Conservation (phyloP, 805 yeast species). For the Ogataea sp. region DNA sequence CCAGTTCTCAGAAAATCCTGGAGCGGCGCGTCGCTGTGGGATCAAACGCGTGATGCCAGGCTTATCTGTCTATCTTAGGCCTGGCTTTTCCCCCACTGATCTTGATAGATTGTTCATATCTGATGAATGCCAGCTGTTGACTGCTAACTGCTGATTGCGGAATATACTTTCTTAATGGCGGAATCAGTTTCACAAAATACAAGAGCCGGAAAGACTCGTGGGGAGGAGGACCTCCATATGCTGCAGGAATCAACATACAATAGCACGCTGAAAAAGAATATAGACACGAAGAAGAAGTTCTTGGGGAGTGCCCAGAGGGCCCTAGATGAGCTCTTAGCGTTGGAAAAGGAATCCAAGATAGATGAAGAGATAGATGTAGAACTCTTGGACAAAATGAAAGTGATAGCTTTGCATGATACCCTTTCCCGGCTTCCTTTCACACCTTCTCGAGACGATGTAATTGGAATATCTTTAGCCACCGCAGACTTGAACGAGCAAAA, state of each 20-base stretch:
- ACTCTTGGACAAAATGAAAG: constrained; percentile 3
- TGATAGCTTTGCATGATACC: constrained; percentile 16
- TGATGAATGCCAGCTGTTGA: too few relatives aligned
- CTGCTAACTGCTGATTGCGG: too few relatives aligned
- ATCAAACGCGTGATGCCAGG: too few relatives aligned
- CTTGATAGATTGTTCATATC: too few relatives aligned
- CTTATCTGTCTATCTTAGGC: too few relatives aligned
- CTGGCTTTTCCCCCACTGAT: too few relatives aligned
- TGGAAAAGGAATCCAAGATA: not conserved
- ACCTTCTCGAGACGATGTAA: constrained; percentile 21
- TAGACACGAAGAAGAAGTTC: constrained; percentile 13
- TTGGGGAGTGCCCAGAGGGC: constrained; percentile 12
- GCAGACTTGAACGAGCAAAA: constrained; percentile 6
- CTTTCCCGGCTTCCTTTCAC: constrained; percentile 18
- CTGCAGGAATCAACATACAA: constrained; percentile 9
- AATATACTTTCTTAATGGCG: too few relatives aligned
- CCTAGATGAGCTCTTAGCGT: constrained; percentile 5
- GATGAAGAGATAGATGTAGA: not conserved
- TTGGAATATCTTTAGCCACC: constrained; percentile 19
- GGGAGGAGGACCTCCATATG: not conserved
- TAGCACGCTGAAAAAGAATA: constrained; percentile 13
- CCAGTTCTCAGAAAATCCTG: too few relatives aligned
- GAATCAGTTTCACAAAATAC: not conserved
- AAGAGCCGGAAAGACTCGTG: not conserved
- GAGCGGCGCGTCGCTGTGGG: too few relatives aligned